These are phyloP conservation scores for Sedum album DNA, from an alignment of 164 flowering plant species.

Conservation along the genomic window DNA sequence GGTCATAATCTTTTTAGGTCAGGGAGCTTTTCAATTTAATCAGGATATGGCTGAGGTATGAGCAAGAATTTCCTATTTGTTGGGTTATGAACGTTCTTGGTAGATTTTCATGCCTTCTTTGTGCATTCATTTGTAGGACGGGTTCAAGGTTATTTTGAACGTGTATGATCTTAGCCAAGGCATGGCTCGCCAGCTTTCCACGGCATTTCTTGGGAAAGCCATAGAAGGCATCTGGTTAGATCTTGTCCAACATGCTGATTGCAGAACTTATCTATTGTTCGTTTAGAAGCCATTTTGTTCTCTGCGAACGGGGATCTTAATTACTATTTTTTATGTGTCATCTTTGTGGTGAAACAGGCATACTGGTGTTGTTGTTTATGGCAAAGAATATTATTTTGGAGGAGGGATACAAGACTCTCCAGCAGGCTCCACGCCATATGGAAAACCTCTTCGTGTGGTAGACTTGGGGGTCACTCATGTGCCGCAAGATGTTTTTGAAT, in stretches of 20 bases:
- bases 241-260: not conserved
- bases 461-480: slow-evolving; percentile 88
- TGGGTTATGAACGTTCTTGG: no score
- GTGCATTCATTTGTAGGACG: slow-evolving; percentile 42
- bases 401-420: slow-evolving; percentile 79
- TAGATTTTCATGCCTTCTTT: not conserved
- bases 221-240: slow-evolving; percentile 88
- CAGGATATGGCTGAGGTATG: slow-evolving; percentile 9
- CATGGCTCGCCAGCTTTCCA: slow-evolving; percentile 85
- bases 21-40: not conserved
- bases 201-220: slow-evolving; percentile 71
- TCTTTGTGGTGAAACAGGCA: slow-evolving; percentile 47
- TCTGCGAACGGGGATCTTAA: not conserved
- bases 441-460: slow-evolving; percentile 68
- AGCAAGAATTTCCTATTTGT: not conserved
- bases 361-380: slow-evolving; percentile 89
- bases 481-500: slow-evolving; percentile 82
- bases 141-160: slow-evolving; percentile 59
- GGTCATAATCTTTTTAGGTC: not conserved
- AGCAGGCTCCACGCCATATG: slow-evolving; percentile 75
- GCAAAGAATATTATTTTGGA: slow-evolving; percentile 88
- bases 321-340: not conserved
- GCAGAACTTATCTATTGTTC: not conserved
- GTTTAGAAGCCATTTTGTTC: not conserved
- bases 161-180: slow-evolving; percentile 94